These are phyloP conservation scores for Trametes polyzona DNA, from an alignment of 1,284 basidiomycete genomes.

Conservation along the genomic window DNA sequence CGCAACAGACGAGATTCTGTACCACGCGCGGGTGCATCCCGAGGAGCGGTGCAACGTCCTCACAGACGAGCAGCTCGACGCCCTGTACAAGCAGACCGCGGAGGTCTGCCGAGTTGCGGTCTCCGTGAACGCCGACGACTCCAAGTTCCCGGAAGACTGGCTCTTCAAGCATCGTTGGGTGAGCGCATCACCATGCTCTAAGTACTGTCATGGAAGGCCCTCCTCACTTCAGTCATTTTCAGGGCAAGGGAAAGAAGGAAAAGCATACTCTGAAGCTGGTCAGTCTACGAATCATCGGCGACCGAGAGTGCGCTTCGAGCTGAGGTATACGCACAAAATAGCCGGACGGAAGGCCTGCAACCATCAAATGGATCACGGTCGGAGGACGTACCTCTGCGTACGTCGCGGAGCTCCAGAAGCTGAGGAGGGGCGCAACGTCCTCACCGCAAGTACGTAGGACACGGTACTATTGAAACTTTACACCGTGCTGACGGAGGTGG, in stretches of 20 bases:
- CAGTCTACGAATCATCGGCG: constrained; percentile 29
- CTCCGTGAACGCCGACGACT: constrained; percentile 72
- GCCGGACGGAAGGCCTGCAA: constrained; percentile 73
- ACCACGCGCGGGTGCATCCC: constrained; percentile 79
- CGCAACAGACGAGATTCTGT: constrained; percentile 79
- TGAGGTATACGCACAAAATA: constrained; percentile 33
- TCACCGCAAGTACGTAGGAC: neutral
- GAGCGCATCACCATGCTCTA: constrained; percentile 16
- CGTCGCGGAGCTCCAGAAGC: constrained; percentile 67
- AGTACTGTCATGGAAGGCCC: constrained; percentile 9
- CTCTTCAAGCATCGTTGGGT: constrained; percentile 77
- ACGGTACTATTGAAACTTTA: neutral
- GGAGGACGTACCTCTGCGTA: constrained; percentile 83
- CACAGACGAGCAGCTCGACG: constrained; percentile 50
- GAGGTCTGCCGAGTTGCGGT: constrained; percentile 71
- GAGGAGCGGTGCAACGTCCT: constrained; percentile 70
- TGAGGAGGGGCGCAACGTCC: constrained; percentile 20
- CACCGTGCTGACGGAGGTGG: neutral
- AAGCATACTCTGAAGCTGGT: constrained; percentile 59
- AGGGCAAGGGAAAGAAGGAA: constrained; percentile 50
- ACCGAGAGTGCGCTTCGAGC: too few relatives aligned
- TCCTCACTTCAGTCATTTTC: neutral
- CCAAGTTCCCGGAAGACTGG: constrained; percentile 74
- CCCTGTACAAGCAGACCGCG: constrained; percentile 59
- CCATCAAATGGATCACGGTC: constrained; percentile 79